phyloP scores from a whole-genome alignment of 768 basidiomycete genomes.

The Suillus variegatus region DNA sequence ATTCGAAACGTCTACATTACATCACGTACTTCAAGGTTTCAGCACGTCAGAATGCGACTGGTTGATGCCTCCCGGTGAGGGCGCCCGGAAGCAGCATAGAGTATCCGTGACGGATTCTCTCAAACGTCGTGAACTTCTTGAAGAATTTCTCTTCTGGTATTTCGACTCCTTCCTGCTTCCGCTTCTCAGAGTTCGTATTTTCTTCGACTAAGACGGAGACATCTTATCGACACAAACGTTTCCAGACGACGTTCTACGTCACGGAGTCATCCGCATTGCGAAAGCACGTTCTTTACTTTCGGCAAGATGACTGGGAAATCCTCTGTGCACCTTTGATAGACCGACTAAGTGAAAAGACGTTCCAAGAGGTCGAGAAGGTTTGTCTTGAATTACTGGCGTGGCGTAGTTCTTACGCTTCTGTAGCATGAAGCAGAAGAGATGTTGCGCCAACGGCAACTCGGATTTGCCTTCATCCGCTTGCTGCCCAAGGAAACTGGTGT shows the following conservation, averaged over 20 bases:
- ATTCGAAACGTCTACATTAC: slow-evolving; percentile 80
- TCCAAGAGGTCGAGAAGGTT: slow-evolving; percentile 71
- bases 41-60: slow-evolving; percentile 77
- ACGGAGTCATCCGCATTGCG: slow-evolving; percentile 89
- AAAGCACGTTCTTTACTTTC: slow-evolving; percentile 85
- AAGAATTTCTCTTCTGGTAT: slow-evolving; percentile 94
- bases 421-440: slow-evolving; percentile 68
- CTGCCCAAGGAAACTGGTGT: slow-evolving; percentile 96
- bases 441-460: slow-evolving; percentile 69
- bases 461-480: slow-evolving; percentile 84
- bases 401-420: slow-evolving; percentile 4
- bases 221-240: not conserved
- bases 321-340: slow-evolving; percentile 82
- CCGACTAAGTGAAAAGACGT: slow-evolving; percentile 68
- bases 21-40: slow-evolving; percentile 76
- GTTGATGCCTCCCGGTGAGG: slow-evolving; percentile 54
- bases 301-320: slow-evolving; percentile 90
- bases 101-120: slow-evolving; percentile 65
- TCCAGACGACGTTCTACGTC: slow-evolving; percentile 88
- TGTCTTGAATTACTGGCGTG: slow-evolving; percentile 14
- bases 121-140: slow-evolving; percentile 78
- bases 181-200: slow-evolving; percentile 62
- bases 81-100: slow-evolving; percentile 42
- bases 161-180: slow-evolving; percentile 84
- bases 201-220: not conserved